Evolutionary conservation across 768 basidiomycete species (phyloP).

Genomic region (Peribolospora kevripleyi): DNA sequence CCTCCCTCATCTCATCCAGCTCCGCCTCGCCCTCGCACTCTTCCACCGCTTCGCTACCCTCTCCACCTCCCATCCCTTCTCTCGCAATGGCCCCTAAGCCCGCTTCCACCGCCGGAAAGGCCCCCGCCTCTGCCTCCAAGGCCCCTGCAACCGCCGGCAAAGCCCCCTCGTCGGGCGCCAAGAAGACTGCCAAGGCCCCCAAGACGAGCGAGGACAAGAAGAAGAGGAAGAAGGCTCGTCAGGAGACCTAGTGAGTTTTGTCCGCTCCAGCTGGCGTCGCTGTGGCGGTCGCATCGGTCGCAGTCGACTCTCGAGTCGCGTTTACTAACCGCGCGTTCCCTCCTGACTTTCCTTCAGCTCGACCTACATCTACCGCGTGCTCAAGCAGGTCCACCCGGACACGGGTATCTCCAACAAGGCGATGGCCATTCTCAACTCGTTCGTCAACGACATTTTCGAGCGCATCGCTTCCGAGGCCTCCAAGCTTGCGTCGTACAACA

Average conservation of each 20-base stretch:
- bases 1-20: neutral
- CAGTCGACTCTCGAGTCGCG: slow-evolving; percentile 8
- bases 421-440: slow-evolving; percentile 75
- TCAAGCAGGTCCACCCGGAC: slow-evolving; percentile 94
- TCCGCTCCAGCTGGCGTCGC: neutral
- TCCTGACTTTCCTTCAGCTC: slow-evolving; percentile 21
- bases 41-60: neutral
- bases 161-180: slow-evolving; percentile 10
- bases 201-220: slow-evolving; percentile 54
- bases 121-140: slow-evolving; percentile 26
- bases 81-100: slow-evolving; percentile 20
- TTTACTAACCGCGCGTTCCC: neutral
- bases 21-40: neutral
- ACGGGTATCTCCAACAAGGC: slow-evolving; percentile 97
- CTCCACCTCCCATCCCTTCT: neutral
- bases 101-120: slow-evolving; percentile 31
- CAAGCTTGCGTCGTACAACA: slow-evolving; percentile 16
- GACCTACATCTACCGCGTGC: slow-evolving; percentile 86
- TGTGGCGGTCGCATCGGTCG: neutral
- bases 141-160: slow-evolving; percentile 18
- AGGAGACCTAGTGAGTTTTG: slow-evolving; percentile 43
- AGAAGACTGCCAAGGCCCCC: slow-evolving; percentile 31
- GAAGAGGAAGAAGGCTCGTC: slow-evolving; percentile 63
- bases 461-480: slow-evolving; percentile 74
- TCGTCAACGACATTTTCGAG: slow-evolving; percentile 86